Base-by-base conservation (phyloP, 1,139 yeast genomes). In the Geotrichum europaeum region DNA sequence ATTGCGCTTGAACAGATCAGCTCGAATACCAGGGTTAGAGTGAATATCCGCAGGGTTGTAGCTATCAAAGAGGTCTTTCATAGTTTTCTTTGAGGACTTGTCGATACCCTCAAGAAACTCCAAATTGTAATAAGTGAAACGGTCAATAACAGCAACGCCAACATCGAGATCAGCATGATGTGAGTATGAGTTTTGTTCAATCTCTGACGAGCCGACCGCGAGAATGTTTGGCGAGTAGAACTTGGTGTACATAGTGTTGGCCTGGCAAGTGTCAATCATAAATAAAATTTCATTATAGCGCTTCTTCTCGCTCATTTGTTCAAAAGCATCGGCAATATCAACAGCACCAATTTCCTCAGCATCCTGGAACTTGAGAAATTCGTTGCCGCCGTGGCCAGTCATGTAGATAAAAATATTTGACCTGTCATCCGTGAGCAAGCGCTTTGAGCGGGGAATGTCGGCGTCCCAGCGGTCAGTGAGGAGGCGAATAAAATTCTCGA, bases 361-460 rank as follows among this genome's bases (percentile, higher is more conserved):
- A 72, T 94, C 99, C 75, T 94, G 99, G 74, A 94, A 94, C 75
- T 94, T 94, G 68, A 95, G 81, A 73, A 94, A 94, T 74, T 94
- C 98, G 70, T 92, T 91, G 59, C 99, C 99, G 18, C 99, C 99
- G 74, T 94, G 99, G 18, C 99, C 99, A 0, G 99, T 95, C 85
- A 94, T 81, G 73, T 95, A 94, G 49, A 94, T 88, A 73, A 94
- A 89, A 57, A 94, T 90, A 72, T 94, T 94, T 24, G 97, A 89
- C 71, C 91, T 86, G 71, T 92, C 97, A 75, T 94, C 98, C 0
- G 98, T 91, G 65, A 92, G 77, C 53, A 94, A 78, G 66, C 98
- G 80, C 75, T 94, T 94, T 24, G 96, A 88, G 64, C 96, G 80
- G 2, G 99, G 98, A 67, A 94, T 96, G 61, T 89, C 91, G 40